phyloP scores from a whole-genome alignment of 352 stramenopile species.

The Pilasporangium apinafurcum region DNA sequence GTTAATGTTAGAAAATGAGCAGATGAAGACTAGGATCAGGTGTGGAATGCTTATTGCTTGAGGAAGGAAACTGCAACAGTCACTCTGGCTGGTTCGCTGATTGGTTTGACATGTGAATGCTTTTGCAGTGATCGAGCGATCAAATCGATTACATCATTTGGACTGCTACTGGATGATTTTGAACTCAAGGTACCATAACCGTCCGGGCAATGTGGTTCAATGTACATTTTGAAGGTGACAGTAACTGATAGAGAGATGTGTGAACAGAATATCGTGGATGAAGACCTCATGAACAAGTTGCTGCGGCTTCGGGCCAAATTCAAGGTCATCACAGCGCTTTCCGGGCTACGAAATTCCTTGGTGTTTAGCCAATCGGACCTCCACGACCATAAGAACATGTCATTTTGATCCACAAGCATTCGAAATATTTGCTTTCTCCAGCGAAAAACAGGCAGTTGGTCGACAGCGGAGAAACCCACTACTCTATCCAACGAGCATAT shows the following conservation, averaged over 20 bases:
- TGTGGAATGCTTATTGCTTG: slow-evolving; percentile 9
- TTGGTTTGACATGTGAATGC: not conserved
- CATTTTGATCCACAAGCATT: too few relatives aligned
- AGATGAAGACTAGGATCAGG: slow-evolving; percentile 32
- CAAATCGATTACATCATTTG: slow-evolving; percentile 60
- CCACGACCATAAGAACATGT: slow-evolving; percentile 81
- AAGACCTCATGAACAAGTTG: slow-evolving; percentile 67
- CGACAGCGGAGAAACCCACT: too few relatives aligned
- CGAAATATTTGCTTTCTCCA: too few relatives aligned
- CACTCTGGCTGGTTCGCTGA: not conserved
- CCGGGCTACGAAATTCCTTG: slow-evolving; percentile 41
- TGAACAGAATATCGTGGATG: slow-evolving; percentile 65
- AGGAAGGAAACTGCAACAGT: too few relatives aligned
- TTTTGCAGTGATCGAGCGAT: slow-evolving; percentile 29
- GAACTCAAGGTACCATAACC: slow-evolving; percentile 47
- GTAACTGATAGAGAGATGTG: too few relatives aligned
- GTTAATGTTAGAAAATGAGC: slow-evolving; percentile 39
- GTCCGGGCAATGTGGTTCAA: too few relatives aligned
- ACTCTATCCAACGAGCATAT: too few relatives aligned
- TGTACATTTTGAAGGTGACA: too few relatives aligned
- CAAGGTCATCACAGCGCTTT: slow-evolving; percentile 65
- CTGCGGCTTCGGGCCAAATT: slow-evolving; percentile 78
- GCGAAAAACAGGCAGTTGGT: too few relatives aligned
- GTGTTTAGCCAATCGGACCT: slow-evolving; percentile 68
- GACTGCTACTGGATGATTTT: slow-evolving; percentile 39